Percentiles rank a stretch among this genome's conserved stretches.
These are phyloP conservation scores for Nidularia pulvinata DNA, from an alignment of 768 basidiomycete genomes.

Conservation along the genomic window DNA sequence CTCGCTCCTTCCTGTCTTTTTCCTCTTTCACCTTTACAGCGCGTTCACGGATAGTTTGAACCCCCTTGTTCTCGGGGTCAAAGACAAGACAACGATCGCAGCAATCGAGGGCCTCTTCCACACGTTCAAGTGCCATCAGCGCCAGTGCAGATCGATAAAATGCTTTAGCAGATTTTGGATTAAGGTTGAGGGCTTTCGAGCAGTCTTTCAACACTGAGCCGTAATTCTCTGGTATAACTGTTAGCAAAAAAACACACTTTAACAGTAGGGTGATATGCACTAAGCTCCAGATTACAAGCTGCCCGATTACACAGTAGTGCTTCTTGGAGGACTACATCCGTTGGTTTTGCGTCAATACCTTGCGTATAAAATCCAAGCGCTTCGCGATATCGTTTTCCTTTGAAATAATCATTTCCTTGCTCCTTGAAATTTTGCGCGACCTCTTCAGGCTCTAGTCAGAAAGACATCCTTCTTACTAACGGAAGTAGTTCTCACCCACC, in stretches of 20 bases:
- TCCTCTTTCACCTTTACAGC: constrained; percentile 42
- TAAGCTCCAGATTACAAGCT: constrained; percentile 88
- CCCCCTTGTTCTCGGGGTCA: constrained; percentile 55
- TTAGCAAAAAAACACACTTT: background rate
- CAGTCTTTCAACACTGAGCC: constrained; percentile 87
- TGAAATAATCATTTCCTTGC: constrained; percentile 95
- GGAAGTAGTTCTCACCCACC: constrained; percentile 56
- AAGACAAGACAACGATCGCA: constrained; percentile 67
- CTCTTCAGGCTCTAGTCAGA: constrained; percentile 44
- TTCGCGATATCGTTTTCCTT: constrained; percentile 83
- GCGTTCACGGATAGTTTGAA: constrained; percentile 48
- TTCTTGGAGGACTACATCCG: constrained; percentile 54
- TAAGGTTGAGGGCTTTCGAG: constrained; percentile 65
- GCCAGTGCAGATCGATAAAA: constrained; percentile 85
- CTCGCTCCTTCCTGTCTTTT: constrained; percentile 50
- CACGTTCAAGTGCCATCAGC: constrained; percentile 68
- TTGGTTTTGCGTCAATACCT: constrained; percentile 84
- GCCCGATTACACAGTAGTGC: constrained; percentile 88
- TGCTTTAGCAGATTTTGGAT: constrained; percentile 74
- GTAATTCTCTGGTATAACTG: constrained; percentile 68
- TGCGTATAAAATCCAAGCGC: constrained; percentile 90
- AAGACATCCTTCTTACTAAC: background rate
- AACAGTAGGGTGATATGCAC: constrained; percentile 32
- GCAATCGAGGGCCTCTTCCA: constrained; percentile 84
- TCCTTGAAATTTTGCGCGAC: constrained; percentile 92